Conservation (phyloP, 495 filamentous ascomycete genomes). For the Penicillium paradoxum region DNA sequence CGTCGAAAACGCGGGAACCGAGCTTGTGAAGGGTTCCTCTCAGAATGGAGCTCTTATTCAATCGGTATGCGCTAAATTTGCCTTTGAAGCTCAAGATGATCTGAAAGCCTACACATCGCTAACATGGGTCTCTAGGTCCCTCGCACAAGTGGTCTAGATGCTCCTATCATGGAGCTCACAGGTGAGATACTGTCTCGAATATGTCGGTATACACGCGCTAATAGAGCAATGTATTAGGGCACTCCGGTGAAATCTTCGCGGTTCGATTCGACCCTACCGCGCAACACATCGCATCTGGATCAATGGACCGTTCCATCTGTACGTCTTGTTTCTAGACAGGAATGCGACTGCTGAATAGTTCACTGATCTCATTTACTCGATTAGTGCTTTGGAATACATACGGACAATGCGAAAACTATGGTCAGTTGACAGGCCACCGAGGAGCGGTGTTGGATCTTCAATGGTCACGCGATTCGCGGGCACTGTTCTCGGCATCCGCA, state of each 20-base stretch:
- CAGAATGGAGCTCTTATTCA: slow-evolving; percentile 75
- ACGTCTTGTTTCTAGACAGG: slow-evolving; percentile 25
- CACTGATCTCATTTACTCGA: neutral
- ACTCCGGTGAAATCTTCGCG: slow-evolving; percentile 81
- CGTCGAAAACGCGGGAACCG: slow-evolving; percentile 56
- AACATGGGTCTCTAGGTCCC: slow-evolving; percentile 52
- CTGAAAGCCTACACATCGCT: neutral
- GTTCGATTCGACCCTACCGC: slow-evolving; percentile 85
- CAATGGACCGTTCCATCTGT: slow-evolving; percentile 92
- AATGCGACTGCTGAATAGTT: neutral
- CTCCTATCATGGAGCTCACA: slow-evolving; percentile 90
- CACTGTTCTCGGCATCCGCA: slow-evolving; percentile 89
- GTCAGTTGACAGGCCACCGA: slow-evolving; percentile 78
- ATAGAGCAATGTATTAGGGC: slow-evolving; percentile 37
- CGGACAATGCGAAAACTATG: slow-evolving; percentile 91
- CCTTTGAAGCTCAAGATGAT: neutral
- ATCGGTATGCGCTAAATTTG: slow-evolving; percentile 56
- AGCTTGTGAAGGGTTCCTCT: slow-evolving; percentile 59
- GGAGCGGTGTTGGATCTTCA: slow-evolving; percentile 87
- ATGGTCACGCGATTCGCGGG: slow-evolving; percentile 91
- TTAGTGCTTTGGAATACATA: slow-evolving; percentile 90
- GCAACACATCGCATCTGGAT: slow-evolving; percentile 86
- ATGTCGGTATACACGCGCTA: neutral
- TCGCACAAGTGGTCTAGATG: slow-evolving; percentile 79
- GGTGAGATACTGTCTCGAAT: slow-evolving; percentile 45